Evolutionary conservation across 345 rosid species (phyloP), one percentile per base, ranked within the genome.

Genomic region (Corchorus olitorius): DNA sequence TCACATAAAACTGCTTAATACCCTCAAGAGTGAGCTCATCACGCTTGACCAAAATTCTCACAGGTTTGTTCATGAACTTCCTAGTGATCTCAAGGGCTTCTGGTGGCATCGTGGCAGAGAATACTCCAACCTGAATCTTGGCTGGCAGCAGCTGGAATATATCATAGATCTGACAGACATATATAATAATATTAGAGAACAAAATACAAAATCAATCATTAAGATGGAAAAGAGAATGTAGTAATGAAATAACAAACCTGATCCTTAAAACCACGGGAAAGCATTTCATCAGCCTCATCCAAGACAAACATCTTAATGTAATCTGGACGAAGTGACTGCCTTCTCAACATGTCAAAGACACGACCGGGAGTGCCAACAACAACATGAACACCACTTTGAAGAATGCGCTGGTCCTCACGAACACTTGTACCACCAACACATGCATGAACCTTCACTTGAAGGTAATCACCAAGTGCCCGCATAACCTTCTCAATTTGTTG

Each of bases 251-350:
- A 54, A 52, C 75, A 66, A 65, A 89, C 97, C 97, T 94, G 97
- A 79, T 93, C 98, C 84, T 94, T 94, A 68, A 94, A 93, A 83
- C 97, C 98, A 70, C 97, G 91, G 5, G 98, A 94, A 68, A 94
- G 97, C 98, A 94, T 94, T 70, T 94, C 97, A 89, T 94, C 98
- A 52, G 98, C 97, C 84, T 94, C 98, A 73, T 94, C 98, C 78
- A 94, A 83, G 19, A 94, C 97, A 79, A 92, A 94, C 94, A 93
- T 94, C 75, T 71, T 91, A 65, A 94, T 94, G 20, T 87, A 79
- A 77, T 93, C 97, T 3, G 95, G 88, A 2, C 92, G 89, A 49
- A 94, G 95, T 3, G 97, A 94, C 69, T 94, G 94, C 83, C 97
- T 89, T 11, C 92, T 85, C 76, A 94, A 78, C 98, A 94, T 91